phyloP scores from a whole-genome alignment of 345 rosid genomes.

The Rhizophora apiculata region DNA sequence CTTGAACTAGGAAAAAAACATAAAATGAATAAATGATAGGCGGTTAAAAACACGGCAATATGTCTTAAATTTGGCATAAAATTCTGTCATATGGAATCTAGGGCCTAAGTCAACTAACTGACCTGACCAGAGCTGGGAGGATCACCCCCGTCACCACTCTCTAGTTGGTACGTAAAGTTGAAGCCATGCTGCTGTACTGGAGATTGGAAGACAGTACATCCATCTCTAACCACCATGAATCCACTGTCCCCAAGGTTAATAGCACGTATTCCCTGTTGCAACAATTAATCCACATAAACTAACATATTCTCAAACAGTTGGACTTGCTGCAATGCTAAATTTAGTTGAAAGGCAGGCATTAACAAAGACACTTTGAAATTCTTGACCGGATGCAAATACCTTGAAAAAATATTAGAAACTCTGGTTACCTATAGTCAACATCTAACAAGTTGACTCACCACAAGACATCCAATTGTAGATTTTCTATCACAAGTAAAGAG shows the following conservation, averaged over 20 bases:
- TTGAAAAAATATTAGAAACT: too few species aligned
- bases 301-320: not conserved
- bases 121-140: conserved; percentile 36
- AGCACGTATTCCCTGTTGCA: conserved; percentile 29
- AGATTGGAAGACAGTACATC: conserved; percentile 29
- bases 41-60: not conserved
- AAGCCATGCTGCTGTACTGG: conserved; percentile 39
- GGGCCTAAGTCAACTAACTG: not conserved
- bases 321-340: not conserved
- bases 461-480: too few species aligned
- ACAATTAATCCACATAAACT: not conserved
- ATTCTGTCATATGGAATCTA: not conserved
- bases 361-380: too few species aligned
- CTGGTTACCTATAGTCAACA: too few species aligned
- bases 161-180: conserved; percentile 35
- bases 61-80: not conserved
- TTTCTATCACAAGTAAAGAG: too few species aligned
- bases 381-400: too few species aligned
- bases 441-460: too few species aligned
- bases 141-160: conserved; percentile 20
- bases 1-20: not conserved
- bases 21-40: not conserved
- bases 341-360: too few species aligned
- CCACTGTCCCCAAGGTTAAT: conserved; percentile 36
- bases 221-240: conserved; percentile 33